Conservation (phyloP, 495 filamentous ascomycete genomes). For the Aspergillus conjunctus region DNA sequence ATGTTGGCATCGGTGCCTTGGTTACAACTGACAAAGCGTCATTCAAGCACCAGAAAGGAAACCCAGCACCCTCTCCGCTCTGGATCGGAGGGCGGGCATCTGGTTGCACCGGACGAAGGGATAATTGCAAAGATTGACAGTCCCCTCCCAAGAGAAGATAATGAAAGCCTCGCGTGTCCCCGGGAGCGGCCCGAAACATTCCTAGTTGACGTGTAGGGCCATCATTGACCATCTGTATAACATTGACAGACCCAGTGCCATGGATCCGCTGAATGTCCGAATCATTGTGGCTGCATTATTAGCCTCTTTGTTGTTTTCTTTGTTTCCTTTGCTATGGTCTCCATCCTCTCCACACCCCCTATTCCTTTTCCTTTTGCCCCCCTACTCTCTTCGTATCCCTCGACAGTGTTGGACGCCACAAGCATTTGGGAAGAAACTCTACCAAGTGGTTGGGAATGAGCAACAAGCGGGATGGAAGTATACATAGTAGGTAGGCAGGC, state of each 20-base stretch:
- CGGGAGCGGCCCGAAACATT: constrained; percentile 29
- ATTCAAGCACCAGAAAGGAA: background rate
- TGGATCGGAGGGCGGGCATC: background rate
- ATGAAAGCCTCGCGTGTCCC: constrained; percentile 14
- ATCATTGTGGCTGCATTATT: constrained; percentile 23
- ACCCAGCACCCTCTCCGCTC: background rate
- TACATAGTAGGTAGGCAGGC: no score
- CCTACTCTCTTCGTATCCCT: background rate
- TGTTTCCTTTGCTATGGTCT: constrained; percentile 8
- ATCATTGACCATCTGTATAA: constrained; percentile 19
- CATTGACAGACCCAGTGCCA: constrained; percentile 21
- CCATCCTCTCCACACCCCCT: background rate
- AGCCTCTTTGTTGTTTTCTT: constrained; percentile 22
- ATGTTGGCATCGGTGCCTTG: constrained; percentile 8
- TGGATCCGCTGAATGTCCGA: constrained; percentile 22
- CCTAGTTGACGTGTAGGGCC: constrained; percentile 25
- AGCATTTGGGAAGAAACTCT: no score
- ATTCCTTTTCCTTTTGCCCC: background rate
- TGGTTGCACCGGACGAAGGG: background rate
- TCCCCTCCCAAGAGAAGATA: background rate
- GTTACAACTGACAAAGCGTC: constrained; percentile 3
- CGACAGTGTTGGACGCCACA: no score
- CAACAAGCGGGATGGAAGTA: no score
- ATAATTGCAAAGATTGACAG: background rate
- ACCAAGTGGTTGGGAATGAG: no score